These are phyloP conservation scores for Reutealis trisperma DNA, from an alignment of 345 rosid species.

Conservation along the genomic window DNA sequence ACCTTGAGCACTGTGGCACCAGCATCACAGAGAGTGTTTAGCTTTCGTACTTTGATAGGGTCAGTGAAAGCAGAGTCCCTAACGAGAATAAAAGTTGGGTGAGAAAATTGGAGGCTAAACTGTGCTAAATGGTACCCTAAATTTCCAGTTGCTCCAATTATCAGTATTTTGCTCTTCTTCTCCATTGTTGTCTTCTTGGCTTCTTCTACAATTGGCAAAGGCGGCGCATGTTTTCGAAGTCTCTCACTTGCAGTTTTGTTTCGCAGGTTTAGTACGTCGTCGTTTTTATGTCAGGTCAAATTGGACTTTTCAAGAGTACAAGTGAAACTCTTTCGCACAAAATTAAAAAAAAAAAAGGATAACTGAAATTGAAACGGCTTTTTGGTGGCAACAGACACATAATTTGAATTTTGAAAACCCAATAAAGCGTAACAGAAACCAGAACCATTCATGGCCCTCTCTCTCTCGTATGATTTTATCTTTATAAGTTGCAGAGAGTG, in stretches of 20 bases:
- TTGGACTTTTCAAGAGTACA: not conserved
- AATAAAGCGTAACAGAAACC: slow-evolving; percentile 23
- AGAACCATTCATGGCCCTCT: slow-evolving; percentile 20
- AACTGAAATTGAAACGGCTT: not conserved
- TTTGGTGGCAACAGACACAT: not conserved
- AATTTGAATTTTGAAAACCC: slow-evolving; percentile 30
- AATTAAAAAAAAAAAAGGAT: no score
- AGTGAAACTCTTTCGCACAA: no score
- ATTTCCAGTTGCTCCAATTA: slow-evolving; percentile 75
- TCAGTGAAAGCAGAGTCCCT: slow-evolving; percentile 52
- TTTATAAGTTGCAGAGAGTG: slow-evolving; percentile 10
- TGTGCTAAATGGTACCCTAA: slow-evolving; percentile 58
- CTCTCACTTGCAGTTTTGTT: not conserved
- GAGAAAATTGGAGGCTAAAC: slow-evolving; percentile 48
- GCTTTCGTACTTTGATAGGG: slow-evolving; percentile 45
- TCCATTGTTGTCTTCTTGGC: not conserved
- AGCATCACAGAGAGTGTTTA: slow-evolving; percentile 46
- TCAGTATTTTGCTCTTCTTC: slow-evolving; percentile 60
- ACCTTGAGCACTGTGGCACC: slow-evolving; percentile 68
- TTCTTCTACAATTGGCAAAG: not conserved
- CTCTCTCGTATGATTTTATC: slow-evolving; percentile 1
- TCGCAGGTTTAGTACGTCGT: not conserved
- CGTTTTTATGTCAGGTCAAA: not conserved
- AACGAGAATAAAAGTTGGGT: slow-evolving; percentile 62
- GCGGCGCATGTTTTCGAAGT: not conserved